Percentiles rank a stretch among this genome's conserved stretches.
These are phyloP conservation scores for Brassica incana DNA, from an alignment of 345 rosid species.

Conservation along the genomic window DNA sequence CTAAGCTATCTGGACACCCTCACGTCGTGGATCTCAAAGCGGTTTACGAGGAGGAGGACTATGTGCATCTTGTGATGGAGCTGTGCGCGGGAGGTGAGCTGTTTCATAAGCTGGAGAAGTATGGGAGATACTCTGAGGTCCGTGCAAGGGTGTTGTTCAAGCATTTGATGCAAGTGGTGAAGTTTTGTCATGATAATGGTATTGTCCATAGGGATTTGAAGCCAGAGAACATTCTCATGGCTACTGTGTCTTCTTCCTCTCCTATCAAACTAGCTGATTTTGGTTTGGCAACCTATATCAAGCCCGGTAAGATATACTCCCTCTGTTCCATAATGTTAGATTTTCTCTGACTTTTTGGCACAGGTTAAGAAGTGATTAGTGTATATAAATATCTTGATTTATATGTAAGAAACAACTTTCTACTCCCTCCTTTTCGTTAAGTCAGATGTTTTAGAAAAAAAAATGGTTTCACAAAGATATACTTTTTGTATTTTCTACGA, in stretches of 20 bases:
- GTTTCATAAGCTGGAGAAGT: slow-evolving; percentile 61
- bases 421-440: too few relatives aligned
- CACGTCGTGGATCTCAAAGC: slow-evolving; percentile 67
- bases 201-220: slow-evolving; percentile 73
- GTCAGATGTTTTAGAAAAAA: too few relatives aligned
- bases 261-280: slow-evolving; percentile 76
- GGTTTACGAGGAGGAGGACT: slow-evolving; percentile 65
- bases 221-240: slow-evolving; percentile 71
- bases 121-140: slow-evolving; percentile 60
- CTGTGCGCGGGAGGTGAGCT: slow-evolving; percentile 79
- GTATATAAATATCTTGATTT: too few relatives aligned
- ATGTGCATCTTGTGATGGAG: slow-evolving; percentile 67
- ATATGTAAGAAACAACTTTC: too few relatives aligned
- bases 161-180: slow-evolving; percentile 69
- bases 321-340: too few relatives aligned
- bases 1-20: slow-evolving; percentile 57
- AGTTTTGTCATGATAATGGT: slow-evolving; percentile 68
- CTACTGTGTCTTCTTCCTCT: slow-evolving; percentile 55
- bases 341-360: too few relatives aligned
- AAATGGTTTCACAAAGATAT: too few relatives aligned
- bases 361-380: too few relatives aligned
- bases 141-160: slow-evolving; percentile 55
- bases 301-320: slow-evolving; percentile 46
- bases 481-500: too few relatives aligned
- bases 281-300: slow-evolving; percentile 69